phyloP scores from a whole-genome alignment of 78 protist species.

The Dictyostelium citrinum region DNA sequence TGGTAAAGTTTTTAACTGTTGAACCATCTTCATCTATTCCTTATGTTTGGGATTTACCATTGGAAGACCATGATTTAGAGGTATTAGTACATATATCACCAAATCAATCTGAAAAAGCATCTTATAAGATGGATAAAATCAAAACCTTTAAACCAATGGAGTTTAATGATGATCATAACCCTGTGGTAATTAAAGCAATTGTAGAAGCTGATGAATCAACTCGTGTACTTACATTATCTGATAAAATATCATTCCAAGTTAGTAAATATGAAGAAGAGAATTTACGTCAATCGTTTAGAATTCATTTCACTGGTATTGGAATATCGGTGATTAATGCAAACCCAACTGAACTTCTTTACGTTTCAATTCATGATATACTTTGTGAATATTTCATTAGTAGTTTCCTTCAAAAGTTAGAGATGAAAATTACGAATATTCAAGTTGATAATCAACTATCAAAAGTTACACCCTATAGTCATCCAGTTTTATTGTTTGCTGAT shows the following conservation, averaged over 20 bases:
- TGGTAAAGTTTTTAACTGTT: neutral
- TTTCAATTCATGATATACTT: conserved; percentile 13
- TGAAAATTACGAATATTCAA: conserved; percentile 44
- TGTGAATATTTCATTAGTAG: conserved; percentile 28
- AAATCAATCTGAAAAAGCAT: neutral
- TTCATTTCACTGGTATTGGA: conserved; percentile 59
- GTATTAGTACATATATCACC: neutral
- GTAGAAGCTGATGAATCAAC: conserved; percentile 77
- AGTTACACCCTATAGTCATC: conserved; percentile 58
- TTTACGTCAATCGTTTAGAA: conserved; percentile 35
- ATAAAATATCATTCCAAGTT: neutral
- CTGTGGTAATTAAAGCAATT: neutral
- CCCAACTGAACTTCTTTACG: conserved; percentile 72
- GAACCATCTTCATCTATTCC: neutral
- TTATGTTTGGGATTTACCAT: conserved; percentile 52
- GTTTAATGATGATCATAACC: neutral
- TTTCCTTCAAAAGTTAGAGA: conserved; percentile 32
- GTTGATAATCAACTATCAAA: conserved; percentile 76
- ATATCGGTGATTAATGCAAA: conserved; percentile 52
- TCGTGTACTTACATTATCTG: conserved; percentile 25
- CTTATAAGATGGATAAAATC: conserved; percentile 43
- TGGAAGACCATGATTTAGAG: conserved; percentile 35
- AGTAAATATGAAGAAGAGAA: conserved; percentile 32
- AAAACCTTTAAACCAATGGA: conserved; percentile 54
- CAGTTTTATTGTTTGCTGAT: conserved; percentile 47